Conservation (phyloP, 1,284 basidiomycete genomes). For the Trametes sp. region DNA sequence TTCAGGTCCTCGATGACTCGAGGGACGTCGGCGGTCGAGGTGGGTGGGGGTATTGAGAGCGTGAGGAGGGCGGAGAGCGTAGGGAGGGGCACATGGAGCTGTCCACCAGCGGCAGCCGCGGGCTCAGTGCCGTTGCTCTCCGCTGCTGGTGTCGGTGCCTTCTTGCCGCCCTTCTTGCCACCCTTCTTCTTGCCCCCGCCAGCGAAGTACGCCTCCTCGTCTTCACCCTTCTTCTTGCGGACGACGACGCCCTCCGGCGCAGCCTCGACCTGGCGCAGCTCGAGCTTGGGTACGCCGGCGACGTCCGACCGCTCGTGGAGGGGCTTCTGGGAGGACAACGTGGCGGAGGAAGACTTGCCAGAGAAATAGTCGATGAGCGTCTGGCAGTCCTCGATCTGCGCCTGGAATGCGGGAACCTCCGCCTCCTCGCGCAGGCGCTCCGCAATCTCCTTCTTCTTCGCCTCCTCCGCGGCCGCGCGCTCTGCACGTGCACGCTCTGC, state of each 20-base stretch:
- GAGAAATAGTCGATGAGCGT: constrained; percentile 92
- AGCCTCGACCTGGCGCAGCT: constrained; percentile 85
- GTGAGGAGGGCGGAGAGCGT: constrained; percentile 89
- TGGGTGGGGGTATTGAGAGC: constrained; percentile 92
- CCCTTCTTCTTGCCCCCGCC: constrained; percentile 76
- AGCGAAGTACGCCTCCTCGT: constrained; percentile 87
- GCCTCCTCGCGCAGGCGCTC: constrained; percentile 92
- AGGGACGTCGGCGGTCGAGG: constrained; percentile 78
- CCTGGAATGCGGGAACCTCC: constrained; percentile 88
- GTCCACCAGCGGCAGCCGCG: constrained; percentile 31
- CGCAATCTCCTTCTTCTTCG: constrained; percentile 85
- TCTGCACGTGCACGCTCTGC: constrained; percentile 84
- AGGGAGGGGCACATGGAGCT: constrained; percentile 85
- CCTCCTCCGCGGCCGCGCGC: constrained; percentile 83
- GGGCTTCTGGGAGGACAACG: constrained; percentile 45
- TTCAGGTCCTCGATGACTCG: constrained; percentile 91
- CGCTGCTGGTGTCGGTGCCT: constrained; percentile 46
- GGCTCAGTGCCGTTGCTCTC: constrained; percentile 48
- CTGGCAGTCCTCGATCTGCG: constrained; percentile 96
- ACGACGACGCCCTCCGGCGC: constrained; percentile 76
- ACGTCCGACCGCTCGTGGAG: constrained; percentile 55
- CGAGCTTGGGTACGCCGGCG: constrained; percentile 82
- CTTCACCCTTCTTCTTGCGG: constrained; percentile 92
- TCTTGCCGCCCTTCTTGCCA: constrained; percentile 66
- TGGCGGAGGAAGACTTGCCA: constrained; percentile 68